Conservation (phyloP, 768 basidiomycete genomes). For the Dentipellis sp. region DNA sequence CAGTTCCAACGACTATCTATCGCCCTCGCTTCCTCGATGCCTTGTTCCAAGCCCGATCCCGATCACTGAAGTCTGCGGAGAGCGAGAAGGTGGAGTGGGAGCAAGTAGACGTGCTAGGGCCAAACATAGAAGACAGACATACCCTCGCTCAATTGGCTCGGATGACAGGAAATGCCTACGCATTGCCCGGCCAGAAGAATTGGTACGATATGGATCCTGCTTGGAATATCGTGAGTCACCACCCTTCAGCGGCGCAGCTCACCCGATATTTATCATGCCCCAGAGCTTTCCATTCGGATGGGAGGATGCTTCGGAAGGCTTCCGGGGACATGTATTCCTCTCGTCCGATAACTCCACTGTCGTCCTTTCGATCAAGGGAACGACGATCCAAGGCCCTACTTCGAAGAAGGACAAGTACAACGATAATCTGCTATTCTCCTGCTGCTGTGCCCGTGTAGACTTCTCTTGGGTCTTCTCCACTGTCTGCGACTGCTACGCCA, state of each 20-base stretch:
- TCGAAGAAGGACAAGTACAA: conserved; percentile 90
- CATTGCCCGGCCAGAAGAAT: conserved; percentile 52
- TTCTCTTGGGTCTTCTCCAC: conserved; percentile 78
- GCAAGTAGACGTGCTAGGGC: conserved; percentile 51
- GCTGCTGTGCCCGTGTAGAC: conserved; percentile 89
- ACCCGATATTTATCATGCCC: conserved; percentile 3
- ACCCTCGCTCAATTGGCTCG: conserved; percentile 77
- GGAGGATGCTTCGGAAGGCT: conserved; percentile 60
- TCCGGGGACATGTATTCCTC: conserved; percentile 86
- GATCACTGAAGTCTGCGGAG: conserved; percentile 39
- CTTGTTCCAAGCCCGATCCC: conserved; percentile 41
- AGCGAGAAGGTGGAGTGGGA: conserved; percentile 62
- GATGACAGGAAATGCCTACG: conserved; percentile 89
- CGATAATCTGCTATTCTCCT: conserved; percentile 83
- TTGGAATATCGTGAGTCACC: conserved; percentile 48
- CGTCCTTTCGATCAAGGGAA: conserved; percentile 86
- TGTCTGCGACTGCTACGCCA: conserved; percentile 82
- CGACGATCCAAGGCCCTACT: conserved; percentile 77
- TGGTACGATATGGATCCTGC: conserved; percentile 77
- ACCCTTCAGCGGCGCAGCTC: background rate
- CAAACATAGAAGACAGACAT: conserved; percentile 70
- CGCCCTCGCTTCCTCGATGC: conserved; percentile 45
- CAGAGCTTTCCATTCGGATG: conserved; percentile 79
- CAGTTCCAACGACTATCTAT: conserved; percentile 48
- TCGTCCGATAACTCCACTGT: conserved; percentile 73